Evolutionary conservation across 2,329 filamentous ascomycete genomes (phyloP), one percentile per base, ranked within the genome.

Genomic region (Fusarium abutilonis): DNA sequence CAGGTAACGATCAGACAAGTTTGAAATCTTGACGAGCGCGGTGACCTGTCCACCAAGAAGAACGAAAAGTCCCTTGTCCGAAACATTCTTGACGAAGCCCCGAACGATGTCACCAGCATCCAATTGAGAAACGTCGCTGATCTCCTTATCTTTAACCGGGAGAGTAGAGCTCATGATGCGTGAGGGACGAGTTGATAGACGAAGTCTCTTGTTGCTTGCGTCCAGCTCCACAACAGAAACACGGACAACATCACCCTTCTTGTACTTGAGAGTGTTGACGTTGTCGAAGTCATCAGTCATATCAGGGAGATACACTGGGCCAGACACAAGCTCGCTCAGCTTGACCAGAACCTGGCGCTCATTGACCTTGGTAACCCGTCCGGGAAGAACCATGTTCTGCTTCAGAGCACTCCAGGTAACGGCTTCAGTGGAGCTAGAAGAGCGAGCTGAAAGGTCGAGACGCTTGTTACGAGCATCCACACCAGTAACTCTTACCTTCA

Each of bases 21-120:
- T 93, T 9, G 90, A 86, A 49, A 98, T 89, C 67, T 91, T 89
- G 43, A 97, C 90, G 70, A 93, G 89, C 1, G 89, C 93, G 45
- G 90, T 91, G 15, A 97, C 83, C 62, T 89, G 87, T 15, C 91
- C 90, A 39, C 93, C 93, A 4, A 99, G 82, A 23, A 89, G 84
- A 42, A 99, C 86, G 70, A 97, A 97, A 2, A 99, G 77, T 49
- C 95, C 95, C 74, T 93, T 94, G 66, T 97, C 92, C 0, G 91
- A 85, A 38, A 98, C 87, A 66, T 92, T 92, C 78, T 93, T 96
- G 69, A 99, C 86, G 70, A 99, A 98, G 4, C 96, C 96, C 52
- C 95, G 90, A 13, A 96, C 82, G 28, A 97, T 80, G 61, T 96
- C 89, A 58, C 93, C 92, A 35, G 87, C 79, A 54, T 89, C 86